phyloP scores from a whole-genome alignment of 371 early-diverging fungal species.

The Saksenaea oblongispora region DNA sequence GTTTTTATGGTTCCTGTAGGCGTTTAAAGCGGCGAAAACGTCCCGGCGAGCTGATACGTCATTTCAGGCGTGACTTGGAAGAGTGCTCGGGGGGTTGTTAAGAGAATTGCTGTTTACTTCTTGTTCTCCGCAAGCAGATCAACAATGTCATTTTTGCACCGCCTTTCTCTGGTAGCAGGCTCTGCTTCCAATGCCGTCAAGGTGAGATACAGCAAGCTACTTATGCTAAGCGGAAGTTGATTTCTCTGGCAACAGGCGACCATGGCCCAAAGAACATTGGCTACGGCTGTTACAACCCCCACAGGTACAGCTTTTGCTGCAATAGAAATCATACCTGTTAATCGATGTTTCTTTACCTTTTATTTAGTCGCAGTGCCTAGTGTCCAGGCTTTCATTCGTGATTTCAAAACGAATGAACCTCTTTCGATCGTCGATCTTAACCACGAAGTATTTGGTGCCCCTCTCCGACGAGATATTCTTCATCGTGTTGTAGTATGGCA shows the following conservation, averaged over 20 bases:
- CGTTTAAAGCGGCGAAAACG: no score
- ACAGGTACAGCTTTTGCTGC: not conserved
- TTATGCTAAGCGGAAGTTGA: not conserved
- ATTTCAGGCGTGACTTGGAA: not conserved
- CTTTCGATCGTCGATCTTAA: slow-evolving; percentile 76
- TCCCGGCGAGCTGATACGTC: no score
- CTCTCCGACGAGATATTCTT: slow-evolving; percentile 83
- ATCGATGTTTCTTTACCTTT: slow-evolving; percentile 3
- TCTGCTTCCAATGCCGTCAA: not conserved
- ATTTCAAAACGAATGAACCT: slow-evolving; percentile 77
- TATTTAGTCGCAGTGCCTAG: not conserved
- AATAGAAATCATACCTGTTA: not conserved
- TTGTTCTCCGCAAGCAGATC: not conserved
- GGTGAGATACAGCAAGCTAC: not conserved
- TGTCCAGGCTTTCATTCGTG: slow-evolving; percentile 82
- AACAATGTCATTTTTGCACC: not conserved
- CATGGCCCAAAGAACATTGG: not conserved
- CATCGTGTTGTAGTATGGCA: slow-evolving; percentile 89
- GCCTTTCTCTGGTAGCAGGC: not conserved
- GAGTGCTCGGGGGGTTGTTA: not conserved
- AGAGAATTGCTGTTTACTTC: not conserved
- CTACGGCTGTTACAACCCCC: not conserved
- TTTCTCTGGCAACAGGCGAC: not conserved
- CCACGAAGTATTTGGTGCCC: slow-evolving; percentile 78
- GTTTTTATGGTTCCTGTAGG: no score